A percentile compares a stretch with the other conserved stretches of the same genome.
Conservation (phyloP, 768 basidiomycete species). For the Phallus indusiatus region DNA sequence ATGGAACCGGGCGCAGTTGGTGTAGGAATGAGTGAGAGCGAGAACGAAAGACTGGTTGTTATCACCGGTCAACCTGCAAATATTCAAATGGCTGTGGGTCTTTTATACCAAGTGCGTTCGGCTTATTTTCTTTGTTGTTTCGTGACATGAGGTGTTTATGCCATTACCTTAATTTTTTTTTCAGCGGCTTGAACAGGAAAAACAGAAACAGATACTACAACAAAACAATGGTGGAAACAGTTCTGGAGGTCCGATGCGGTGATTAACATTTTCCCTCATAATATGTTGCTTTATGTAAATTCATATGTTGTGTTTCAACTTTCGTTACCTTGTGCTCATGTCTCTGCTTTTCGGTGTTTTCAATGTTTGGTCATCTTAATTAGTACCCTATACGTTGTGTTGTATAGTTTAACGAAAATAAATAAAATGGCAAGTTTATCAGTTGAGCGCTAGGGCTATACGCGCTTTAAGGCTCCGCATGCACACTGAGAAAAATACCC, state of each 20-base stretch:
- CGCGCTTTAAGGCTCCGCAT: too few relatives aligned
- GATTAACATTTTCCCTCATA: neutral
- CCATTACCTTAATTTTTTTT: slow-evolving; percentile 9
- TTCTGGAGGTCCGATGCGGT: slow-evolving; percentile 5
- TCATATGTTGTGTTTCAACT: neutral
- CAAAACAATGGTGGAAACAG: neutral
- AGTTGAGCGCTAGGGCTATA: too few relatives aligned
- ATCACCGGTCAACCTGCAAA: slow-evolving; percentile 94
- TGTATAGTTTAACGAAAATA: too few relatives aligned
- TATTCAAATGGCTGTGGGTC: slow-evolving; percentile 92
- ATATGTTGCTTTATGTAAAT: neutral
- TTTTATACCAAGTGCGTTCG: slow-evolving; percentile 70
- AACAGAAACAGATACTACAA: slow-evolving; percentile 61
- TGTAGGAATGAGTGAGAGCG: slow-evolving; percentile 51
- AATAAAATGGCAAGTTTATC: too few relatives aligned
- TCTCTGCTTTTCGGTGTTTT: too few relatives aligned
- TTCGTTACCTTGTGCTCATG: neutral
- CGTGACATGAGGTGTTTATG: neutral
- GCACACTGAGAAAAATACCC: too few relatives aligned
- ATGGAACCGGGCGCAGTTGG: slow-evolving; percentile 90
- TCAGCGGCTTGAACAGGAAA: slow-evolving; percentile 81
- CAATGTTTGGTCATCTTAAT: too few relatives aligned
- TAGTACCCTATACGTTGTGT: too few relatives aligned
- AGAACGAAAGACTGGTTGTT: slow-evolving; percentile 88
- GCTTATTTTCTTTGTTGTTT: neutral